A percentile compares a stretch with the other conserved stretches of the same genome.
These are phyloP conservation scores for Oryza meyeriana DNA, from an alignment of 176 grass and related monocot species.

Conservation along the genomic window DNA sequence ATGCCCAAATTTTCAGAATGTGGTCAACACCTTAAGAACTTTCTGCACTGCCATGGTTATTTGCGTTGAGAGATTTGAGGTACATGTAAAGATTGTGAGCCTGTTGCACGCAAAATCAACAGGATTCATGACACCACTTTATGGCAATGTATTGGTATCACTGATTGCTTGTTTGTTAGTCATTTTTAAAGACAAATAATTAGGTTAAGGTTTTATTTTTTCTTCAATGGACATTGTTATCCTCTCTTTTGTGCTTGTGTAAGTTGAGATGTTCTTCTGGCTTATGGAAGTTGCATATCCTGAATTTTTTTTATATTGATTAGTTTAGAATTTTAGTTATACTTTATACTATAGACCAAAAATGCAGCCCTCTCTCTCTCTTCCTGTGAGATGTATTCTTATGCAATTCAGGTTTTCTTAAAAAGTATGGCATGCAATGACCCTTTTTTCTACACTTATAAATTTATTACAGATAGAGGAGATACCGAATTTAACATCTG, in stretches of 20 bases:
- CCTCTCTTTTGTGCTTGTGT: neutral
- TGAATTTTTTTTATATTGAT: neutral
- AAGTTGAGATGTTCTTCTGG: neutral
- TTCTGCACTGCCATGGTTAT: neutral
- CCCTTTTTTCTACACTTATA: neutral
- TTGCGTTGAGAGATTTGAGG: neutral
- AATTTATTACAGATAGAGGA: conserved; percentile 77
- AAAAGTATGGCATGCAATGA: conserved; percentile 22
- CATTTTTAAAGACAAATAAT: neutral
- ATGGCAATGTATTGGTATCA: neutral
- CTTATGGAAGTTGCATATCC: neutral
- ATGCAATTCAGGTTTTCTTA: neutral
- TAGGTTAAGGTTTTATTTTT: neutral
- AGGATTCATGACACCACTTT: neutral
- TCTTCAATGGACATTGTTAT: neutral
- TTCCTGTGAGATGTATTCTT: neutral
- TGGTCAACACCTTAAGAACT: neutral
- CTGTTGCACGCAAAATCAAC: neutral
- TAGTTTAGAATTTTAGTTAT: neutral
- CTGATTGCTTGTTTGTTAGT: neutral
- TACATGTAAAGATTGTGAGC: neutral
- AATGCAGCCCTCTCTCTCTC: neutral
- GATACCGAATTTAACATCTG: conserved; percentile 97
- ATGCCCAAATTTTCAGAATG: too few relatives aligned
- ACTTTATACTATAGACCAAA: neutral